Conservation (phyloP, 495 filamentous ascomycete species). For the Lophiotrema nucula region DNA sequence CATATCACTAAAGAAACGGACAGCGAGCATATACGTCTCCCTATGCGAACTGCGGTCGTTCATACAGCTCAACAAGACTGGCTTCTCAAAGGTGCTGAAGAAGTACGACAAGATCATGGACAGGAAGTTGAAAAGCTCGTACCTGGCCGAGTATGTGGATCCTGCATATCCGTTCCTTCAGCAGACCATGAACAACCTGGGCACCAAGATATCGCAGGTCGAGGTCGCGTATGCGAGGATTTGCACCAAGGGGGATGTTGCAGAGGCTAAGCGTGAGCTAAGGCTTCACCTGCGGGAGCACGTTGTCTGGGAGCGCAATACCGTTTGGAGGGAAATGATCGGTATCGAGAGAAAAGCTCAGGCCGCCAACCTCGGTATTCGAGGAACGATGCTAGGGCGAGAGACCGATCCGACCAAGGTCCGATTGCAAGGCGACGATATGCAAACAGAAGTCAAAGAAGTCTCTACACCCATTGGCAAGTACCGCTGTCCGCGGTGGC, state of each 20-base stretch:
- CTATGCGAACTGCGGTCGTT: slow-evolving; percentile 96
- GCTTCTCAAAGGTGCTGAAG: slow-evolving; percentile 93
- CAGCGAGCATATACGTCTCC: slow-evolving; percentile 81
- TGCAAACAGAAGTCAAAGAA: slow-evolving; percentile 60
- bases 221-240: slow-evolving; percentile 78
- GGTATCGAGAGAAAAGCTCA: slow-evolving; percentile 95
- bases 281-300: slow-evolving; percentile 91
- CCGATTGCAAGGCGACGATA: slow-evolving; percentile 79
- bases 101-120: slow-evolving; percentile 98
- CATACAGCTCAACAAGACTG: slow-evolving; percentile 92
- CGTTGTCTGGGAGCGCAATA: slow-evolving; percentile 98
- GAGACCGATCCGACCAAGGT: slow-evolving; percentile 67
- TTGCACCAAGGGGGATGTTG: slow-evolving; percentile 74
- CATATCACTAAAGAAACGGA: slow-evolving; percentile 86
- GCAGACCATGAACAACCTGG: slow-evolving; percentile 65
- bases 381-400: slow-evolving; percentile 73
- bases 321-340: slow-evolving; percentile 98
- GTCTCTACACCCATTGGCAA: slow-evolving; percentile 78
- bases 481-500: slow-evolving; percentile 72
- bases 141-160: slow-evolving; percentile 70
- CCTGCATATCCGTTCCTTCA: slow-evolving; percentile 72
- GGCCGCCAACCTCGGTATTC: slow-evolving; percentile 83
- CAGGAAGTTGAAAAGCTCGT: slow-evolving; percentile 68
- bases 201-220: slow-evolving; percentile 66
- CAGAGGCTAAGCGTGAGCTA: slow-evolving; percentile 75